phyloP scores from a whole-genome alignment of 306 rosid genomes.

The Rubus idaeus region DNA sequence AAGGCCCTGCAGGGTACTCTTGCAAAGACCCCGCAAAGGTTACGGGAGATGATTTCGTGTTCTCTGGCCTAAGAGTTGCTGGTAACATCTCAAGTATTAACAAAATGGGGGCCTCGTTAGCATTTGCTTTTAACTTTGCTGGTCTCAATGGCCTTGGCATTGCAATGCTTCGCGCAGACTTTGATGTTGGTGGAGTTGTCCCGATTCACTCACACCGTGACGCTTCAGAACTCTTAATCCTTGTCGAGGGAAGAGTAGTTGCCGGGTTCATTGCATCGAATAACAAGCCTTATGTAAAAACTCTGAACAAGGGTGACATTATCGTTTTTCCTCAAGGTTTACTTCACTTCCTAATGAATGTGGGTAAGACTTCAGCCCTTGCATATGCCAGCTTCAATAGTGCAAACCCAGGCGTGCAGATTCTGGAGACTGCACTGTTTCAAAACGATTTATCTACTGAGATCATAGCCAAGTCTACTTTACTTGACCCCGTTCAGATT shows the following conservation, averaged over 20 bases:
- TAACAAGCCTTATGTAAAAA: constrained; percentile 46
- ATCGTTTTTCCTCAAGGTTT: constrained; percentile 69
- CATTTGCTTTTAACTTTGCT: constrained; percentile 49
- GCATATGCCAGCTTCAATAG: constrained; percentile 57
- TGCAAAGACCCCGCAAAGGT: constrained; percentile 54
- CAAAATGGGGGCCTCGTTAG: constrained; percentile 42
- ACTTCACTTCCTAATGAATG: constrained; percentile 56
- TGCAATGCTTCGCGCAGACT: constrained; percentile 52
- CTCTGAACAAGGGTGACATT: constrained; percentile 49
- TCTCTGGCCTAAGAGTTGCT: constrained; percentile 37
- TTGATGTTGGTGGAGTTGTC: constrained; percentile 46
- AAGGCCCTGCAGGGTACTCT: constrained; percentile 54
- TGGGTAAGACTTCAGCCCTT: constrained; percentile 4
- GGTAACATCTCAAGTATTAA: constrained; percentile 63
- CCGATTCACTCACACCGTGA: constrained; percentile 73
- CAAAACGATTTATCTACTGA: not conserved
- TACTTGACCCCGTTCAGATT: not conserved
- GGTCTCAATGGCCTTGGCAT: constrained; percentile 67
- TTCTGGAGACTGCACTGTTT: not conserved
- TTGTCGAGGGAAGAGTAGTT: constrained; percentile 37
- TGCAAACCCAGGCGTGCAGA: constrained; percentile 35
- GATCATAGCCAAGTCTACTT: constrained; percentile 9
- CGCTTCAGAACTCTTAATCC: constrained; percentile 41
- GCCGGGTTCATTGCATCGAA: constrained; percentile 58
- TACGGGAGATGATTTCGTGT: constrained; percentile 49